Conservation (phyloP, 305 asterid genomes). For the Ruellia speciosa region DNA sequence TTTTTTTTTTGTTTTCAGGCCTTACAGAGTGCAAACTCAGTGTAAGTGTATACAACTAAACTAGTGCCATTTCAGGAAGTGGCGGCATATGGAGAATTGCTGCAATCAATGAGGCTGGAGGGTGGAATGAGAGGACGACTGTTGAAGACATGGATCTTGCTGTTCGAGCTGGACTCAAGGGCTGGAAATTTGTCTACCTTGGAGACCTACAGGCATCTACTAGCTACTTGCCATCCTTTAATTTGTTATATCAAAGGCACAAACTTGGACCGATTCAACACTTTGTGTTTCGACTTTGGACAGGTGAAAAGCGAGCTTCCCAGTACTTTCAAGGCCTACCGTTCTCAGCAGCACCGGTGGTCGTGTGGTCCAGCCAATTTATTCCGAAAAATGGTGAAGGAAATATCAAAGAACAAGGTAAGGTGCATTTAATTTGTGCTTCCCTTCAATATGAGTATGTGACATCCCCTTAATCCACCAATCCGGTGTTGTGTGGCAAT, state of each 20-base stretch:
- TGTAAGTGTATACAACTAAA: neutral
- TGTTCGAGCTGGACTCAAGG: conserved; percentile 58
- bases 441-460: too few relatives aligned
- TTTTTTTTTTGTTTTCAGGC: too few relatives aligned
- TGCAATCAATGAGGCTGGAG: conserved; percentile 59
- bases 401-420: conserved; percentile 53
- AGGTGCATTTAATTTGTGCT: neutral
- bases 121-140: conserved; percentile 75
- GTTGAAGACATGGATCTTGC: conserved; percentile 81
- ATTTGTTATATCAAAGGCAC: too few relatives aligned
- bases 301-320: conserved; percentile 73
- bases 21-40: too few relatives aligned
- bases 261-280: neutral
- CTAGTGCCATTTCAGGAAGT: conserved; percentile 37
- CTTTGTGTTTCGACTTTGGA: neutral
- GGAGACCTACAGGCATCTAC: conserved; percentile 41
- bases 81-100: conserved; percentile 67
- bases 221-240: neutral
- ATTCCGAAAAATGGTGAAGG: conserved; percentile 52
- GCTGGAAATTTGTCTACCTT: conserved; percentile 57
- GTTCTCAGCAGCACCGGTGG: conserved; percentile 69
- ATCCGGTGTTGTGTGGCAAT: too few relatives aligned
- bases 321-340: conserved; percentile 53
- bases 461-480: too few relatives aligned
- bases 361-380: conserved; percentile 61